Evolutionary conservation across 441 rosid species (phyloP).

Genomic region (Populus hybrid): DNA sequence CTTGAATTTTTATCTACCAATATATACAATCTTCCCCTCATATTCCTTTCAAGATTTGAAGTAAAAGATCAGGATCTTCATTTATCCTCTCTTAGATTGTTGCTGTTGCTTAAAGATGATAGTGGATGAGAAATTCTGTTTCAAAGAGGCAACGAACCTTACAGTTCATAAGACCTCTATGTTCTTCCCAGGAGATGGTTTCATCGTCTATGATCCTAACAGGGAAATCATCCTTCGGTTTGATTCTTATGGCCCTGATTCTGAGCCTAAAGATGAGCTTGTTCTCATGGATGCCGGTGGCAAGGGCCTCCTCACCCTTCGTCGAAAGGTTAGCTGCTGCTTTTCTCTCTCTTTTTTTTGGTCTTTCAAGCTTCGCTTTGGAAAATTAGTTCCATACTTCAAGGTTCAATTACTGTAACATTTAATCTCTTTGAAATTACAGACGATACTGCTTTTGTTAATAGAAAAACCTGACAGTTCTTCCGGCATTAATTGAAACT

Average conservation of each 20-base stretch:
- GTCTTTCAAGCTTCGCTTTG: too few species aligned
- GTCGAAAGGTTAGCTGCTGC: conserved; percentile 29
- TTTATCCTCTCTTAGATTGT: neutral
- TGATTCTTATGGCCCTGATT: conserved; percentile 35
- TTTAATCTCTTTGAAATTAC: too few species aligned
- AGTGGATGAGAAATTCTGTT: conserved; percentile 34
- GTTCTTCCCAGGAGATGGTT: conserved; percentile 42
- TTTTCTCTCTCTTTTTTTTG: neutral
- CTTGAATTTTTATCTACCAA: neutral
- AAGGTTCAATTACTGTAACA: neutral
- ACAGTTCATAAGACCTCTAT: conserved; percentile 35
- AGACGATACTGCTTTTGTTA: too few species aligned
- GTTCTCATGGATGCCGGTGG: conserved; percentile 45
- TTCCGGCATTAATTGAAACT: too few species aligned
- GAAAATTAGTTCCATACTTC: neutral
- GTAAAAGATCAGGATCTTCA: neutral
- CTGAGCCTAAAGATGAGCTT: conserved; percentile 29
- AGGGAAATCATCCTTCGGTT: conserved; percentile 30
- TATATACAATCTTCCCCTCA: neutral
- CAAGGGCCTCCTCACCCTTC: conserved; percentile 37
- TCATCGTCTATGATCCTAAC: conserved; percentile 28
- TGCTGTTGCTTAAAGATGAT: conserved; percentile 1
- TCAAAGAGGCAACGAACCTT: conserved; percentile 25
- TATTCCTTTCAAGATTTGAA: neutral
- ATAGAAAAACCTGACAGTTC: too few species aligned